These are phyloP conservation scores for Phalaenopsis hybrid DNA, from an alignment of 116 monocot species.

Conservation along the genomic window DNA sequence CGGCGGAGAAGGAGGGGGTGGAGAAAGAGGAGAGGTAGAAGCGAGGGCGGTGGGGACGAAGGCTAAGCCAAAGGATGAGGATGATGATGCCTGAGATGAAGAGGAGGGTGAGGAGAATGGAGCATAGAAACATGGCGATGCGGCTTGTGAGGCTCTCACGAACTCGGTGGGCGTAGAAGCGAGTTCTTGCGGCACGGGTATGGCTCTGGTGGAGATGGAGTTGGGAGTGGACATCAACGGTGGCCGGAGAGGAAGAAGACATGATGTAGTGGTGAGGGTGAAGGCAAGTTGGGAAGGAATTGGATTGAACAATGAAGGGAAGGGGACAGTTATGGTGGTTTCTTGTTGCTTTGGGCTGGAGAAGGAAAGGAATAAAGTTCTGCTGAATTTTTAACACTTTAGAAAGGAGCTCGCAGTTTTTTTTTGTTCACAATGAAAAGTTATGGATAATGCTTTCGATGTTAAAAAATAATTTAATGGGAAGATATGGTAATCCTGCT, in stretches of 20 bases:
- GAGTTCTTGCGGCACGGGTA: constrained; percentile 19
- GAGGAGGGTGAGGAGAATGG: constrained; percentile 48
- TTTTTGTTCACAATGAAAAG: no score
- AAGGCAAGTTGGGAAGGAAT: neutral
- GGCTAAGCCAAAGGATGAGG: constrained; percentile 38
- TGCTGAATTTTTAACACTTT: no score
- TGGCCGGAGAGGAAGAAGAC: constrained; percentile 4
- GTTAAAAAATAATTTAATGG: no score
- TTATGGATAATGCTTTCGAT: no score
- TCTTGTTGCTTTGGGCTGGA: constrained; percentile 10
- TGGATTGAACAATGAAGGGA: neutral
- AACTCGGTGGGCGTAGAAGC: constrained; percentile 21
- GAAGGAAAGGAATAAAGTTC: constrained; percentile 12
- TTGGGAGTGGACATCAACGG: neutral
- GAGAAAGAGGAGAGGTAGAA: constrained; percentile 51
- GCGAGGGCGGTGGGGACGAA: constrained; percentile 37
- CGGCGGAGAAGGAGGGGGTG: constrained; percentile 13
- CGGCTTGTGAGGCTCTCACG: constrained; percentile 37
- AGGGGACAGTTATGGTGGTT: neutral
- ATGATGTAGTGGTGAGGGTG: neutral
- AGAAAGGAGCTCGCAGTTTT: no score
- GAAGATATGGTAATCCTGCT: no score
- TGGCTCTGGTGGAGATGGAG: neutral
- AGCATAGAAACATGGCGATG: constrained; percentile 32
- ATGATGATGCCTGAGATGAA: constrained; percentile 34